Base-by-base conservation (phyloP, 169 alveolate genomes). In the Plasmodium vinckei region DNA sequence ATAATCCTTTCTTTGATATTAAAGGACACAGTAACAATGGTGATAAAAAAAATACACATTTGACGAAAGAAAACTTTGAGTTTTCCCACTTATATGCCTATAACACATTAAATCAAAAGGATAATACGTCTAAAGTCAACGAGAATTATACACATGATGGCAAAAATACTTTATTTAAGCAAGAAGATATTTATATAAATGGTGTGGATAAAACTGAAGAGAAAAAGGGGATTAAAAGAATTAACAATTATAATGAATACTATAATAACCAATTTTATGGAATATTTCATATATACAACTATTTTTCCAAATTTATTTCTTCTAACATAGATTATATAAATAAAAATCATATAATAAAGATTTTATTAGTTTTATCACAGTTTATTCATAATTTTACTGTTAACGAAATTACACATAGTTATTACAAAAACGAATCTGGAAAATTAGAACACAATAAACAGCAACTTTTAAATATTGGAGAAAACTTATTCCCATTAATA, bases 331-430 rank as follows among this genome's bases (percentile, higher is more conserved):
- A 86, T 25, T 65, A 86, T 64, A 86, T 86, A 69, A 86, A 86
- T 72, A 86, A 86, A 57, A 86, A 56, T 33, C 91, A 86, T 39
- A 21, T 86, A 44, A 70, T 86, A 23, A 86, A 86, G 49, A 57
- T 86, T 15, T 21, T 86, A 44, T 25, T 86, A 25, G 73, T 54
- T 21, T 68, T 86, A n/a, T 86, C 91, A 9, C 91, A 86, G 27
- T 86, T 57, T 72, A 44, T 72, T 17, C 19, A 63, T 39, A 86
- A 86, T 72, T 12, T 39, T 9, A 17, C 51, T 49, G 10, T 63
- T 21, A 67, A 15, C 23, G 27, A n/a, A 9, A 15, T 72, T 9
- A 9, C 27, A 27, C 65, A 57, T 7, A 19, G 9, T 63, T 25
- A 13, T 9, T 13, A 3, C n/a, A 63, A 33, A 23, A 39, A 3